A percentile compares a stretch with the other conserved stretches of the same genome.
phyloP scores from a whole-genome alignment of 1,139 yeast genomes.

The Candida sanyaensis region DNA sequence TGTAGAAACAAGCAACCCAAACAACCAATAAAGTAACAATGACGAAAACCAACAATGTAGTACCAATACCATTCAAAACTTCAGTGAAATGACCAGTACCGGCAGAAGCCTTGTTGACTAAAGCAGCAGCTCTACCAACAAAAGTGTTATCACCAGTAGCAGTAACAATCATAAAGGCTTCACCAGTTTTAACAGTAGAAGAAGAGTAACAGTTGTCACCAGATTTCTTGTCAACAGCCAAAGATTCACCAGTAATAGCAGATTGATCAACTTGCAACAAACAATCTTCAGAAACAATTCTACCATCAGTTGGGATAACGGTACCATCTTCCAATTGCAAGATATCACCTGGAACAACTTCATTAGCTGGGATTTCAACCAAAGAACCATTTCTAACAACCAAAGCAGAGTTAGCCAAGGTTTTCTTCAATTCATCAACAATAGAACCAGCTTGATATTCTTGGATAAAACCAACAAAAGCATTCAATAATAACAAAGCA shows the following conservation, averaged over 20 bases:
- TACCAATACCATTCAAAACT: slow-evolving; percentile 97
- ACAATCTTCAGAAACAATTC: slow-evolving; percentile 85
- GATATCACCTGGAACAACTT: slow-evolving; percentile 92
- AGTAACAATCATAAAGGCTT: slow-evolving; percentile 92
- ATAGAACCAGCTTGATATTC: slow-evolving; percentile 98
- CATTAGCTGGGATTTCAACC: slow-evolving; percentile 74
- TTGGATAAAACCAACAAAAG: slow-evolving; percentile 94
- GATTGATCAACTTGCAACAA: slow-evolving; percentile 96
- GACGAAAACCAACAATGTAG: slow-evolving; percentile 85
- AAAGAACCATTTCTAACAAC: slow-evolving; percentile 84
- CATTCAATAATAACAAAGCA: slow-evolving; percentile 85
- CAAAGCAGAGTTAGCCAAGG: slow-evolving; percentile 84
- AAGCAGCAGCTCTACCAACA: slow-evolving; percentile 96
- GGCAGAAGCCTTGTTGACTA: slow-evolving; percentile 92
- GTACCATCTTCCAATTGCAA: slow-evolving; percentile 92
- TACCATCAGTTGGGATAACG: slow-evolving; percentile 95
- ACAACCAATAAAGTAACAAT: slow-evolving; percentile 85
- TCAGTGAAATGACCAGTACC: slow-evolving; percentile 97
- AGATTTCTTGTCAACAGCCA: slow-evolving; percentile 89
- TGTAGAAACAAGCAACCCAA: slow-evolving; percentile 95
- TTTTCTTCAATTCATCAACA: slow-evolving; percentile 92
- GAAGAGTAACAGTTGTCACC: slow-evolving; percentile 93
- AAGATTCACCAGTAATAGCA: slow-evolving; percentile 97
- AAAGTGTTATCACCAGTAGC: slow-evolving; percentile 93
- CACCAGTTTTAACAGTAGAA: slow-evolving; percentile 96